A percentile compares a stretch with the other conserved stretches of the same genome.
Evolutionary conservation across 2,329 filamentous ascomycete species (phyloP).

Genomic region (Alternaria sp.): DNA sequence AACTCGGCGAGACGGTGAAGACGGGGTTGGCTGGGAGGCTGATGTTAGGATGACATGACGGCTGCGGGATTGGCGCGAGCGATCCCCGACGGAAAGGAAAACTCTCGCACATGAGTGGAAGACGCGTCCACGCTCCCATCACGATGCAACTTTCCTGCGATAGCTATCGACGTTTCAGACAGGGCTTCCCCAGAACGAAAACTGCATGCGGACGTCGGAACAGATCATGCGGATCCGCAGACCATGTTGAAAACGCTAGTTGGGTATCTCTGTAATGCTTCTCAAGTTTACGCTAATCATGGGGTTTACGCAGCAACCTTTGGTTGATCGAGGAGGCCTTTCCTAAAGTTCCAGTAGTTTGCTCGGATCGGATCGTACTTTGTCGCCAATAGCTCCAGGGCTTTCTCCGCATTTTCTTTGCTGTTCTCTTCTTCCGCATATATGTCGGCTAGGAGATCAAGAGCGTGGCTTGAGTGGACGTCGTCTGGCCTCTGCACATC

Average conservation of each 20-base stretch:
- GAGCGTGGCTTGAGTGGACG: conserved; percentile 66
- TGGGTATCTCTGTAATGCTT: conserved; percentile 29
- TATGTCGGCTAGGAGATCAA: conserved; percentile 76
- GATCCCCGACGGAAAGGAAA: conserved; percentile 26
- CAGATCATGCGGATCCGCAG: conserved; percentile 22
- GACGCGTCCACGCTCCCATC: conserved; percentile 11
- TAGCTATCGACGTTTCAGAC: conserved; percentile 14
- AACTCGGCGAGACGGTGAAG: conserved; percentile 17
- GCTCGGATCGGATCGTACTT: conserved; percentile 91
- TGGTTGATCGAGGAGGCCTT: conserved; percentile 44
- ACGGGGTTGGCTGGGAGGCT: conserved; percentile 12
- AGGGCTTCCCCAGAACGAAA: background rate
- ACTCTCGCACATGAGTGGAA: conserved; percentile 14
- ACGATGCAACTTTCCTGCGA: conserved; percentile 15
- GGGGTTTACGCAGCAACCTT: conserved; percentile 27
- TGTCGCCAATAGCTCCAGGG: conserved; percentile 74
- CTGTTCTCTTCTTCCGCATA: conserved; percentile 61
- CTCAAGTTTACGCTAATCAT: conserved; percentile 5
- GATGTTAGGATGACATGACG: conserved; percentile 11
- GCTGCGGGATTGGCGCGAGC: conserved; percentile 24
- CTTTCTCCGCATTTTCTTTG: conserved; percentile 68
- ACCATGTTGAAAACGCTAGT: conserved; percentile 23
- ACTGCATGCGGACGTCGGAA: background rate
- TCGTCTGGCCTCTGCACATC: conserved; percentile 55
- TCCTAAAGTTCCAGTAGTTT: conserved; percentile 90